These are phyloP conservation scores for Blastocystis sp. DNA, from an alignment of 352 stramenopile species.

Conservation along the genomic window DNA sequence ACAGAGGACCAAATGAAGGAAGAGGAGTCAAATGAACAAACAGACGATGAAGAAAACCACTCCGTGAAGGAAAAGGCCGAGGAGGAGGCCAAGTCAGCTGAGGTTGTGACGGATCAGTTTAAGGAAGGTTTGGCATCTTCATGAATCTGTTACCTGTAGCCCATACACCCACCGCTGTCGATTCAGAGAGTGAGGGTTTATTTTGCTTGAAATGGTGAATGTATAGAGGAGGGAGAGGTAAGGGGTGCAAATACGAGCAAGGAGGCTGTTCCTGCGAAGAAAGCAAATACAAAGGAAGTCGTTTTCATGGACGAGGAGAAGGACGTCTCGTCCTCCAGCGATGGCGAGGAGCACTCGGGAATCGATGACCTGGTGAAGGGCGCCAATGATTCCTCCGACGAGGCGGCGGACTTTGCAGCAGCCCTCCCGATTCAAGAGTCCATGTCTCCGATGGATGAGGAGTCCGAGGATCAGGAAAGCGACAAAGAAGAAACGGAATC, in stretches of 20 bases:
- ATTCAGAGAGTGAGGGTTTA: slow-evolving; percentile 7
- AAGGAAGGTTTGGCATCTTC: slow-evolving; percentile 7
- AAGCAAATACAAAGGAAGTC: slow-evolving; percentile 51
- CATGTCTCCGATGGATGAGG: neutral
- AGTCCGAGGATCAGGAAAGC: no score
- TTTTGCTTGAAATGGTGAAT: neutral
- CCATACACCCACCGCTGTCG: slow-evolving; percentile 48
- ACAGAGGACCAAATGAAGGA: neutral
- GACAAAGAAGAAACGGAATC: no score
- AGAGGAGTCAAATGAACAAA: neutral
- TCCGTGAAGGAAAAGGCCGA: no score
- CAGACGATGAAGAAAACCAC: neutral
- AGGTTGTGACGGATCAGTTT: slow-evolving; percentile 3
- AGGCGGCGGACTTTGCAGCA: neutral
- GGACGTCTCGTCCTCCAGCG: neutral
- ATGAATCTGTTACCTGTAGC: slow-evolving; percentile 6
- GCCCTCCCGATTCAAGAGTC: neutral
- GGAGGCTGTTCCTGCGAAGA: neutral
- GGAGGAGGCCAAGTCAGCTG: neutral
- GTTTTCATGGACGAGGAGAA: slow-evolving; percentile 53
- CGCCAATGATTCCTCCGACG: neutral
- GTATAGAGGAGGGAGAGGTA: neutral
- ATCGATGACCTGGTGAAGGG: no score
- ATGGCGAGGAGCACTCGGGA: no score
- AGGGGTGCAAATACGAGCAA: neutral